Base-by-base conservation (phyloP, 2,329 filamentous ascomycete genomes). In the Allantophomopsis cytisporea region DNA sequence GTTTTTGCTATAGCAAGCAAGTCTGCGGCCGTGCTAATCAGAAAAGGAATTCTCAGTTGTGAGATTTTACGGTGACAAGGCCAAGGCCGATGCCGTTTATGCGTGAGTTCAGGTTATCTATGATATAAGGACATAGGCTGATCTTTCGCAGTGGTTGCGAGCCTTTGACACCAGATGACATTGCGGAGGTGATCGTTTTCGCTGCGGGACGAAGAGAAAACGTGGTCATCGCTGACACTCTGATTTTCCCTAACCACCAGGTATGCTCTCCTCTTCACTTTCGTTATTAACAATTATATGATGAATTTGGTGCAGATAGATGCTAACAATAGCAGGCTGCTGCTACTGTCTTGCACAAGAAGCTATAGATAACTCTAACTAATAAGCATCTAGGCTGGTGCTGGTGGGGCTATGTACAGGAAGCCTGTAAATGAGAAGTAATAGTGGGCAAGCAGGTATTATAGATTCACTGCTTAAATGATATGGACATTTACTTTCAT, bases 181-280 rank as follows among this genome's bases (percentile, higher is more conserved):
- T 95, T 54, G 88, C 88, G 11, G 88, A 95, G 63, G 71, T 93
- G 21, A 69, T 94, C 28, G 87, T 95, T 7, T 95, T 94, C 55
- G 71, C 82, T 2, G 86, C 83, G 4, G 81, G 82, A 3, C 73
- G 88, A 52, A 75, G 81, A 50, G 85, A 94, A 63, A 95, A 95
- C 56, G 85, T 94, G 5, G 85, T 94, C 15, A 61, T 95, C 49
- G 88, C 88, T 15, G 88, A 95, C 61, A 82, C 84, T 5, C 62
- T 95, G 44, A 67, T 95, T 39, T 94, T 82, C 61, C 88, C 88
- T 5, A 91, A 80, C 52, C 87, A 94, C 56, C 88, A 95, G 73
- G 86, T 86, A 60, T 60, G 70, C 21, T 37, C 12, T 42, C 16
- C 38, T 17, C 5, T 28, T 28, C 23, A 6, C 23, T 28, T 28